Percentiles rank a stretch among this genome's conserved stretches.
phyloP scores from a whole-genome alignment of 2,329 filamentous ascomycete species.

The Monascus ruber region DNA sequence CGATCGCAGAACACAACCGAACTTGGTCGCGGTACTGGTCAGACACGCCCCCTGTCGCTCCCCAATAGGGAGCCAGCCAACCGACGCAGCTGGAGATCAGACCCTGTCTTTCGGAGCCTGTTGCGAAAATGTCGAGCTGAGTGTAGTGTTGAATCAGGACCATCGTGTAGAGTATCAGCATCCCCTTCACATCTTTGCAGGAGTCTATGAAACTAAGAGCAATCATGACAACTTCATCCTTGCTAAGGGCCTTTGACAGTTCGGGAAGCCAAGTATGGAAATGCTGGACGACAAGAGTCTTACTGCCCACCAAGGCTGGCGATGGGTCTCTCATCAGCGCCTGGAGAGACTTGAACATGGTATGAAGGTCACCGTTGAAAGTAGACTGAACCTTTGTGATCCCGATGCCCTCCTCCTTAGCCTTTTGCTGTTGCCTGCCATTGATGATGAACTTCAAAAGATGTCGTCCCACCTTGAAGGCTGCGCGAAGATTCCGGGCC shows the following conservation, averaged over 20 bases:
- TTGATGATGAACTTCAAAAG: conserved; percentile 92
- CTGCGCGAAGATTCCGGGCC: conserved; percentile 73
- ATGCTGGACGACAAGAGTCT: conserved; percentile 89
- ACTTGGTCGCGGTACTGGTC: conserved; percentile 90
- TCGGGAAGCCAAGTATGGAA: conserved; percentile 98
- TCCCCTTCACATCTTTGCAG: conserved; percentile 75
- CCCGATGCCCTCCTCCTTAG: conserved; percentile 78
- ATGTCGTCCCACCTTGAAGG: conserved; percentile 88
- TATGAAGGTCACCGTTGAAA: conserved; percentile 73
- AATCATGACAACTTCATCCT: conserved; percentile 79
- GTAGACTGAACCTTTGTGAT: conserved; percentile 60
- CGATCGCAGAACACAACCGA: conserved; percentile 80
- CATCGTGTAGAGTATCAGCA: conserved; percentile 82
- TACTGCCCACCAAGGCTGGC: conserved; percentile 79
- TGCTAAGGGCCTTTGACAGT: conserved; percentile 60
- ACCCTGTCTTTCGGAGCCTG: conserved; percentile 61
- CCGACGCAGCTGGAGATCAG: conserved; percentile 71
- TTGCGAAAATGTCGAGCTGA: conserved; percentile 66
- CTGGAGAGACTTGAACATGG: conserved; percentile 83
- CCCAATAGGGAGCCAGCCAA: conserved; percentile 94
- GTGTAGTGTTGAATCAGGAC: conserved; percentile 88
- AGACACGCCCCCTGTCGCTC: conserved; percentile 57
- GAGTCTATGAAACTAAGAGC: conserved; percentile 91
- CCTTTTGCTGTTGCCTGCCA: conserved; percentile 71
- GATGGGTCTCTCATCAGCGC: conserved; percentile 78